Evolutionary conservation across 116 monocot genomes (phyloP), one percentile per base, ranked within the genome.

Genomic region (Phalaenopsis hybrid): DNA sequence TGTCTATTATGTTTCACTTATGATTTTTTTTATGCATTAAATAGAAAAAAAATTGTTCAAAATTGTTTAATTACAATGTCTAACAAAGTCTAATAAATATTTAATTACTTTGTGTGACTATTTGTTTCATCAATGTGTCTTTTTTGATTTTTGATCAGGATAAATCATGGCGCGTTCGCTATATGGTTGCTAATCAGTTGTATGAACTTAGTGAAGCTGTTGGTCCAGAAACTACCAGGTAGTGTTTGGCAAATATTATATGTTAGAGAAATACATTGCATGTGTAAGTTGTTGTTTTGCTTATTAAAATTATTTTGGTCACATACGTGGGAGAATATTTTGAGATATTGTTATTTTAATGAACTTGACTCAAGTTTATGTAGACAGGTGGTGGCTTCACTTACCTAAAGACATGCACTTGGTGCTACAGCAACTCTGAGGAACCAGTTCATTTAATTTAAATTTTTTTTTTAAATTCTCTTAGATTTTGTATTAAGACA

Each of bases 141-240:
- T 41, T 48, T 75, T n/a, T 61, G 13, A 70, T 61, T 75, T 23
- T 80, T 80, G 12, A 48, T 65, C 83, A 96, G 96, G 96, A 96
- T 79, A 96, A 96, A 83, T 96, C 96, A 23, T 96, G 96, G 96
- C 91, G 96, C 72, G 96, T 96, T 23, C 92, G 96, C 17, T 94
- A 96, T 87, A 96, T 96, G 94, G 96, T 96, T 80, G 96, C 96
- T 41, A 96, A 96, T 85, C 96, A 94, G 80, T 81, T 96, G 72
- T 96, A 96, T 87, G 96, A 96, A 83, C 92, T 96, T 52, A 94
- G 94, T 87, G 96, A 96, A 87, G 94, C 96, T 82, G 96, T 96
- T 86, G 77, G 77, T 31, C 31, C 77, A 10, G 77, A 28, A 51
- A 77, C 51, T 77, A 77, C 77, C 9, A 77, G 77, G 77, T 77